These are phyloP conservation scores for Escovopsis sp. DNA, from an alignment of 2,329 filamentous ascomycete genomes.

Conservation along the genomic window DNA sequence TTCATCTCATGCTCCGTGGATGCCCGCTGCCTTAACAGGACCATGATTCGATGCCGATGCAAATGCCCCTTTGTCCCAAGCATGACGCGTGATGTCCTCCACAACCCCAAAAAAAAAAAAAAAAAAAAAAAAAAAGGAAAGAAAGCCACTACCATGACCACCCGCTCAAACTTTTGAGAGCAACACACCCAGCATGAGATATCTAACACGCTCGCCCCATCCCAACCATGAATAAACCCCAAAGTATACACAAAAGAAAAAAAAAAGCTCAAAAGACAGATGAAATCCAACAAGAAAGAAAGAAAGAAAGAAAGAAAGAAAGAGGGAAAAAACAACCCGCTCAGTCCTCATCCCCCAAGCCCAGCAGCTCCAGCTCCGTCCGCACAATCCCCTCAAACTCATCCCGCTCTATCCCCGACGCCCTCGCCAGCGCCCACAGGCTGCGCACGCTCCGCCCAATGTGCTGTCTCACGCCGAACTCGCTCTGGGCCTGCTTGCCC, in stretches of 20 bases:
- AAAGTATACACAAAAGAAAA: background rate
- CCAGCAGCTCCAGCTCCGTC: conserved; percentile 56
- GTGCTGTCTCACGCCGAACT: conserved; percentile 66
- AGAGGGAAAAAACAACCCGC: conserved; percentile 1
- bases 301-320: conserved; percentile 1
- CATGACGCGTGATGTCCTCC: background rate
- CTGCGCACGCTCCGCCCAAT: conserved; percentile 66
- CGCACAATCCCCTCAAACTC: conserved; percentile 62
- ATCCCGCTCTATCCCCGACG: conserved; percentile 56
- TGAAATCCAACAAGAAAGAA: background rate
- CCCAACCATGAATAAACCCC: no score
- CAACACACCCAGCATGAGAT: no score
- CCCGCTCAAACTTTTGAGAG: background rate
- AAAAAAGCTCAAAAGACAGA: background rate
- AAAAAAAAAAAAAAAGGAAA: background rate
- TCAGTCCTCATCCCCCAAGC: conserved; percentile 42
- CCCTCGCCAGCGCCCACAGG: conserved; percentile 54
- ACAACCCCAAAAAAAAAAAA: background rate
- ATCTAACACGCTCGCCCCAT: no score
- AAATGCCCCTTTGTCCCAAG: no score
- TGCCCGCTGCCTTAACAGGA: no score
- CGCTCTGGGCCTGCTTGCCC: conserved; percentile 44
- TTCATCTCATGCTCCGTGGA: no score
- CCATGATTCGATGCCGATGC: no score
- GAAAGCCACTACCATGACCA: background rate